Conservation (phyloP, 1,284 basidiomycete species). For the Testicularia cyperi region DNA sequence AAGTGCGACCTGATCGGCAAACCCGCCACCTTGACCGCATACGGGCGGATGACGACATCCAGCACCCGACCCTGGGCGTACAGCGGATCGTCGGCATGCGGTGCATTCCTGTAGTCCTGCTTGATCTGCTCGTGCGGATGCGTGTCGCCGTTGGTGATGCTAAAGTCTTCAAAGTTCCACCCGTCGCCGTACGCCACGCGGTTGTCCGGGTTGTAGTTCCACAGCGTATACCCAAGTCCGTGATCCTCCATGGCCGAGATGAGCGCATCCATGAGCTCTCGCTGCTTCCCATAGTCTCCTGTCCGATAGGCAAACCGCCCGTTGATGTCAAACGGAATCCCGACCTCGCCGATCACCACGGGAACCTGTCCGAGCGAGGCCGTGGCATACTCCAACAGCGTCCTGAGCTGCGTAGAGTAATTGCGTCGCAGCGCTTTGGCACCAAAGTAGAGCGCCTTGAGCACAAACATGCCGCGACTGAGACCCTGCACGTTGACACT, state of each 20-base stretch:
- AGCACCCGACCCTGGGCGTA: constrained; percentile 81
- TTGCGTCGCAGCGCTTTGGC: constrained; percentile 38
- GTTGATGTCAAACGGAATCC: constrained; percentile 58
- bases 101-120: constrained; percentile 40
- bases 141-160: constrained; percentile 73
- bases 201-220: constrained; percentile 93
- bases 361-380: constrained; percentile 47
- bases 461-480: constrained; percentile 50
- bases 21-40: constrained; percentile 58
- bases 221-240: constrained; percentile 65
- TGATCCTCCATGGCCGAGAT: constrained; percentile 56
- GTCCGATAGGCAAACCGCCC: constrained; percentile 47
- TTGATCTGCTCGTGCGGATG: constrained; percentile 7
- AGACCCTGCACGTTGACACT: constrained; percentile 58
- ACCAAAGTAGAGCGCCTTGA: constrained; percentile 53
- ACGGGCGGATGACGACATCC: constrained; percentile 66
- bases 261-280: constrained; percentile 59
- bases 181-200: constrained; percentile 76
- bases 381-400: constrained; percentile 25
- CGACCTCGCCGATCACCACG: constrained; percentile 53
- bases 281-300: constrained; percentile 68
- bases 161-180: constrained; percentile 80
- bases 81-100: constrained; percentile 65
- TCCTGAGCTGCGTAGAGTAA: constrained; percentile 37
- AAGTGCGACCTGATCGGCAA: constrained; percentile 44